Evolutionary conservation across 331 rosid species (phyloP), one percentile per base, ranked within the genome.

Genomic region (Malus hybrid): DNA sequence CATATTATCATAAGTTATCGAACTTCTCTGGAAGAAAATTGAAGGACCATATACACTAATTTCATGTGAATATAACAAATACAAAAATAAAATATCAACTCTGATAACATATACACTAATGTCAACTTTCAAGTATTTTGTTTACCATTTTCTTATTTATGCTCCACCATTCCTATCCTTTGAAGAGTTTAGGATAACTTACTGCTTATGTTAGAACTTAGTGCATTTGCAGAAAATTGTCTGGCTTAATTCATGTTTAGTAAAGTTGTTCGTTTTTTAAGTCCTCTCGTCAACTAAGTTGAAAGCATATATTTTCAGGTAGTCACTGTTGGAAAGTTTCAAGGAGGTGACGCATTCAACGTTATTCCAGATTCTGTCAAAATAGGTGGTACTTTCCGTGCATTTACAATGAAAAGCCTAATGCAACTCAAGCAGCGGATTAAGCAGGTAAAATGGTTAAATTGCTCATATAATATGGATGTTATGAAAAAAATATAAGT

Each of bases 311-410:
- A 70, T 62, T 63, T 76, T 66, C 83, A 93, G 98, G 96, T 89
- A 36, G 90, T 93, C 70, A 91, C 98, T 0, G 86, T 93, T 36
- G 88, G 86, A 12, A 91, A 81, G 60, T 84, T 91, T 80, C 89
- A 89, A 80, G 98, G 98, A 71, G 98, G 97, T 74, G 93, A 86
- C 44, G 96, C 98, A 18, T 88, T 89, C 81, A 93, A 93, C 71
- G 90, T 93, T 57, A 93, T 93, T 83, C 98, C 98, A 19, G 98
- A 93, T 84, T 87, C 87, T 65, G 96, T 93, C 70, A 85, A 88
- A 16, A 85, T 91, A 59, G 97, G 97, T 28, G 98, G 98, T 83
- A 91, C 98, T 67, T 91, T 88, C 79, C 93, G 98, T 34, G 90
- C 93, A 73, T 88, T 92, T 75, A 75, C 87, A 14, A 80, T 54